phyloP scores from a whole-genome alignment of 164 flowering plant species.

The Cinnamomum chago region DNA sequence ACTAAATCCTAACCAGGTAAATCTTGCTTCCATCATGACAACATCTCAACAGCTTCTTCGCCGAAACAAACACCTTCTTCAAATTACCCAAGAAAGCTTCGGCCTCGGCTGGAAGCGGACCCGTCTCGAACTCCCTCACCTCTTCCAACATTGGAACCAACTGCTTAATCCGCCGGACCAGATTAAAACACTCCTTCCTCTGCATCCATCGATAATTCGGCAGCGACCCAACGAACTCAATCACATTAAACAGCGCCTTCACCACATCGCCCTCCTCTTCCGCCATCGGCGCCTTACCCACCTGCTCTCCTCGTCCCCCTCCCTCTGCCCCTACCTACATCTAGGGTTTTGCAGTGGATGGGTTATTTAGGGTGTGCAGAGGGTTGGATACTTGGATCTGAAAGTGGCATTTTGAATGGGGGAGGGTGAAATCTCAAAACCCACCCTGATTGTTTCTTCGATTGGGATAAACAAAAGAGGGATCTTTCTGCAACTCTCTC shows the following conservation, averaged over 20 bases:
- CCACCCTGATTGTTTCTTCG: conserved; percentile 14
- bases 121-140: conserved; percentile 30
- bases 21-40: conserved; percentile 78
- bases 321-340: conserved; percentile 2
- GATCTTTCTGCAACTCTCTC: conserved; percentile 1
- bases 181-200: conserved; percentile 47
- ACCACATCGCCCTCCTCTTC: conserved; percentile 22
- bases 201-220: conserved; percentile 52
- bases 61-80: conserved; percentile 41
- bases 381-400: too few relatives aligned
- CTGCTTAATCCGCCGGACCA: conserved; percentile 61
- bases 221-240: conserved; percentile 36
- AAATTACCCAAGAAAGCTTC: conserved; percentile 27
- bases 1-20: conserved; percentile 42
- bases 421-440: conserved; percentile 1
- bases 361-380: not conserved
- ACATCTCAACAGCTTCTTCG: conserved; percentile 50
- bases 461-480: not conserved
- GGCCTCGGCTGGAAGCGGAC: conserved; percentile 23
- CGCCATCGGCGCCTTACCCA: conserved; percentile 1
- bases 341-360: not conserved
- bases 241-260: conserved; percentile 32
- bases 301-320: conserved; percentile 13
- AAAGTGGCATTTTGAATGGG: not conserved
- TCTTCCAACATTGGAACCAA: conserved; percentile 64